Evolutionary conservation across 1,139 yeast species (phyloP), one percentile per base, ranked within the genome.

Genomic region (Kurtzmaniella quercitrusa): DNA sequence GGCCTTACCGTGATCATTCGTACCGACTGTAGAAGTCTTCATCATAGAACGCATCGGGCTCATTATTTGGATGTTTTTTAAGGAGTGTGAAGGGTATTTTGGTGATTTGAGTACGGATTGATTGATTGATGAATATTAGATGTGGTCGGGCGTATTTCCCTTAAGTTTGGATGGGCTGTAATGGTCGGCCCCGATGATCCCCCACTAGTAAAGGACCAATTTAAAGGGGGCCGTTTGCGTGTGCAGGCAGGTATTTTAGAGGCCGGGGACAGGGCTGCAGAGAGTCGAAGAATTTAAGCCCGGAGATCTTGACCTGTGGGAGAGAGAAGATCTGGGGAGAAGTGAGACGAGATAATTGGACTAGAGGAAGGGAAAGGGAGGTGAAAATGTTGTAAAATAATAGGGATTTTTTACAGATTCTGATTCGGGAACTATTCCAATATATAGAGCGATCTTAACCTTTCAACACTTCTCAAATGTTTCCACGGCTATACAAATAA

Each of bases 1-100:
- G 38, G 37, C 16, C 42, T 42, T 35, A 40, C 36, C 22, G 40
- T 38, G 15, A 19, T 18, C 36, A 18, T 6, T 7, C 8, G 35
- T 17, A 6, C 35, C 26, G 9, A 11, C 6, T 6, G 26, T 7
- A 21, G 30, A 12, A 26, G 30, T 26, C n/a, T 26, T 26, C n/a
- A 26, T 14, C 12, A 26, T 14, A 9, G 30, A 26, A 26, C 30
- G 30, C 30, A 26, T 26, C n/a, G 30, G 30, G 30, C 30, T 26
- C 30, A 26, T 26, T n/a, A 26, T 26, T 26, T 26, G 14, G 30
- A 26, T 9, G 30, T 4, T 11, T 26, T 26, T 26, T 11, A 26
- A 26, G 30, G 30, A 26, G n/a, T 6, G 30, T 26, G 30, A 26
- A 12, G 30, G 30, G 30, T 5, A 6, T 26, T 26, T 3, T 9